A percentile compares a stretch with the other conserved stretches of the same genome.
Evolutionary conservation across 345 rosid species (phyloP).

Genomic region (Crucihimalaya himalaica): DNA sequence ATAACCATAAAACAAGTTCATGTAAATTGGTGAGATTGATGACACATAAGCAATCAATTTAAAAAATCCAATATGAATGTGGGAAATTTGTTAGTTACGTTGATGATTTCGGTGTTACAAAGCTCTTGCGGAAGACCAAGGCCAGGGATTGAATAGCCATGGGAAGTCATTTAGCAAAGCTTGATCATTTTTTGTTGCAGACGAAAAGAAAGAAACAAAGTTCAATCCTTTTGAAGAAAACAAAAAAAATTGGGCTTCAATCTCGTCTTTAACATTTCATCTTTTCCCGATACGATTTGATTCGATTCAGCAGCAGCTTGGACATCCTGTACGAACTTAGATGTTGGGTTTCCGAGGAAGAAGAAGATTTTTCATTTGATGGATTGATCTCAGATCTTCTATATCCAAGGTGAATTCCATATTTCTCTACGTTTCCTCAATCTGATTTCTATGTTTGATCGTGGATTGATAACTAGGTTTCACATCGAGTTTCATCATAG

Average conservation of each 20-base stretch:
- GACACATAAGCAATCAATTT: neutral
- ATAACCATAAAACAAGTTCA: constrained; percentile 17
- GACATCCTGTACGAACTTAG: neutral
- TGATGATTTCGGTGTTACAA: constrained; percentile 46
- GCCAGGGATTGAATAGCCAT: constrained; percentile 49
- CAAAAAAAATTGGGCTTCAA: too few species aligned
- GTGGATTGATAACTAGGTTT: constrained; percentile 11
- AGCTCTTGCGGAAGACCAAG: constrained; percentile 47
- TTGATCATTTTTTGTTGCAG: constrained; percentile 48
- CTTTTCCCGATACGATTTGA: too few species aligned
- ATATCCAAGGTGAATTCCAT: constrained; percentile 17
- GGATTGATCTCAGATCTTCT: neutral
- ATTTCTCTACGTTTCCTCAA: neutral
- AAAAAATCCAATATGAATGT: neutral
- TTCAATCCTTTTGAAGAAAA: constrained; percentile 23
- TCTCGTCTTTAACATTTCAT: too few species aligned
- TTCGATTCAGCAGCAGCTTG: too few species aligned
- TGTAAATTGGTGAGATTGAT: neutral
- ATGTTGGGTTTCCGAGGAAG: neutral
- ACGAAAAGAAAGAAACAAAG: constrained; percentile 43
- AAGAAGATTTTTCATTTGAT: neutral
- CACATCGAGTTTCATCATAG: constrained; percentile 1
- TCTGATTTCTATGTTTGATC: constrained; percentile 25
- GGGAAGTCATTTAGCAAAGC: constrained; percentile 71
- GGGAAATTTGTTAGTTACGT: constrained; percentile 42